Conservation (phyloP, 78 protist species). For the Cavenderia fasciculata region DNA sequence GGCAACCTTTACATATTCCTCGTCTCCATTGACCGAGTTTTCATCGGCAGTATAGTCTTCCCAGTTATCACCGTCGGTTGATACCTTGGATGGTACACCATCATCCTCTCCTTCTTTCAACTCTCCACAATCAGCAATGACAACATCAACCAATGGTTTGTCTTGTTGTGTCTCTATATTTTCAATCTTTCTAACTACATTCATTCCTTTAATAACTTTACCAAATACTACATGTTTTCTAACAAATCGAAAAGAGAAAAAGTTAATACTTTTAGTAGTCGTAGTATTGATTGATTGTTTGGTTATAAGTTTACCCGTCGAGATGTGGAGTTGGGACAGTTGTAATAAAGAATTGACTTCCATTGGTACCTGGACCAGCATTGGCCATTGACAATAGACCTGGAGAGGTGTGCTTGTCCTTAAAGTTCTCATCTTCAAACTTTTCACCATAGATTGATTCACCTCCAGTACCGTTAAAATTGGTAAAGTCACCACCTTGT, state of each 20-base stretch:
- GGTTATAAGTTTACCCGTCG: constrained; percentile 75
- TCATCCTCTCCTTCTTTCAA: constrained; percentile 60
- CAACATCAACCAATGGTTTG: constrained; percentile 61
- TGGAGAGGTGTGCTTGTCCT: constrained; percentile 82
- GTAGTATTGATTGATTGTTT: constrained; percentile 17
- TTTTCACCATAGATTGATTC: constrained; percentile 96
- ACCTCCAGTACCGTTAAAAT: constrained; percentile 98
- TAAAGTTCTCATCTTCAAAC: constrained; percentile 93
- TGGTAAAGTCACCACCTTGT: constrained; percentile 94
- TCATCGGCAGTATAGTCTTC: constrained; percentile 69
- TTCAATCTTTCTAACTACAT: constrained; percentile 87
- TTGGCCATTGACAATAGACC: constrained; percentile 96
- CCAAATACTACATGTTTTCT: constrained; percentile 99
- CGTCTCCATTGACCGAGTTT: not conserved
- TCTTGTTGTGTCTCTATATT: constrained; percentile 30
- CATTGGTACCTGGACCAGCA: constrained; percentile 93
- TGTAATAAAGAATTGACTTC: constrained; percentile 94
- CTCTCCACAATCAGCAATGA: constrained; percentile 82
- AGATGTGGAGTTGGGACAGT: constrained; percentile 93
- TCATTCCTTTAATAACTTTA: constrained; percentile 84
- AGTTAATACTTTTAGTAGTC: not conserved
- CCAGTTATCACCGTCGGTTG: constrained; percentile 34
- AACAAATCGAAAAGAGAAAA: not conserved
- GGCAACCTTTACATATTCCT: constrained; percentile 33
- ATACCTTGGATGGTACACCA: constrained; percentile 36